Base-by-base conservation (phyloP, 2,329 filamentous ascomycete species). In the Aspergillus fumigatus region DNA sequence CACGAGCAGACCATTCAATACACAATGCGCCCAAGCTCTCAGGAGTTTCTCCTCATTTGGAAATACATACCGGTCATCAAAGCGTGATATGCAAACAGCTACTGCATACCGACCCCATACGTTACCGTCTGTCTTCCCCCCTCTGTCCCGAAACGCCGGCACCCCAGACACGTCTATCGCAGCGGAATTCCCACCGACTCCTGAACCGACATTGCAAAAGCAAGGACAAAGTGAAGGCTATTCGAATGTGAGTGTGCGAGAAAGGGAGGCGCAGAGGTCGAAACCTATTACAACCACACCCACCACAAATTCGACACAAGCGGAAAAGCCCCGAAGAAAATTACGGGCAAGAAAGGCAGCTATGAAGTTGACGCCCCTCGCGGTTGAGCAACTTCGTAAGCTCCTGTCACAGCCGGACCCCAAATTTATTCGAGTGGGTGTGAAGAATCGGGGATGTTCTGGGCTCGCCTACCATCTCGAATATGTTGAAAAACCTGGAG, bases 391-490 rank as follows among this genome's bases (percentile, higher is more conserved):
- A 67, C 80, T 99, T 35, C 85, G 85, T 56, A 81, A 82, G 19
- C 77, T 99, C 40, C 82, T 97, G 6, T 85, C 92, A 59, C 88
- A 92, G 67, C 94, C 94, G 0, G 86, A 94, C 26, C 92, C 92
- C 2, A 96, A 96, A 77, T 82, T 96, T 62, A 96, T 99, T 73
- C 88, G 94, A 66, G 90, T 99, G 5, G 92, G 94, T 11, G 94
- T 97, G 59, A 91, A 88, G 74, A 97, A 96, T 75, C 84, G 91
- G 62, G 94, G 94, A 9, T 99, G 94, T 75, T 97, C 92, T 52
- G 94, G 94, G 17, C 79, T 97, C 63, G 88, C 92, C 32, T 99
- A 99, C 73, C 86, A 97, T 70, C 80, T 99, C 27, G 92, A 97
- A 75, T 99, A 93, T 67, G 93, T 97, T 51, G 92, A 97, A 66